phyloP scores from a whole-genome alignment of 768 basidiomycete species.

The Chalciporus chontae region DNA sequence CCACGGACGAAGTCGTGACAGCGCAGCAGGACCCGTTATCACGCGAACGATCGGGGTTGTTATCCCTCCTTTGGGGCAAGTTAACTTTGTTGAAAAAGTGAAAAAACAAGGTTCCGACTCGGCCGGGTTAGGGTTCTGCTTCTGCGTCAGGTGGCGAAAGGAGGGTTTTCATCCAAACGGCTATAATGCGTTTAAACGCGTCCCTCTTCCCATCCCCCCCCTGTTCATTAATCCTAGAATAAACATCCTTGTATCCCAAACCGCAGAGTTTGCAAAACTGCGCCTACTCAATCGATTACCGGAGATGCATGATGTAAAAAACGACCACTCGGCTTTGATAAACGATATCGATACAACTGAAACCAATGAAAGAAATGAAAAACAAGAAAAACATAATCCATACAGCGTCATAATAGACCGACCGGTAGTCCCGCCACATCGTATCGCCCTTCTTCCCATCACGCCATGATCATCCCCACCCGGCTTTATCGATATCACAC shows the following conservation, averaged over 20 bases:
- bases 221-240: conserved; percentile 26
- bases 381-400: conserved; percentile 4
- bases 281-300: conserved; percentile 3
- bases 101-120: conserved; percentile 29
- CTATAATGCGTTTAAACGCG: conserved; percentile 19
- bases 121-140: conserved; percentile 19
- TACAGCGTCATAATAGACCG: background rate
- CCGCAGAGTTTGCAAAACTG: background rate
- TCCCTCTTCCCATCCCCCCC: conserved; percentile 15
- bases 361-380: background rate
- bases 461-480: conserved; percentile 8
- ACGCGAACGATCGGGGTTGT: conserved; percentile 3
- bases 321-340: background rate
- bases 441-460: conserved; percentile 13
- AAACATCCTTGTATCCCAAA: conserved; percentile 13
- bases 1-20: background rate
- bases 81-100: no score
- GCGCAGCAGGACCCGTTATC: background rate
- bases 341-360: background rate
- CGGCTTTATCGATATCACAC: conserved; percentile 13
- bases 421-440: conserved; percentile 11
- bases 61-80: background rate
- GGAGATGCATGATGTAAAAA: conserved; percentile 6
- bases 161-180: conserved; percentile 13
- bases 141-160: conserved; percentile 14